Evolutionary conservation across 2,329 filamentous ascomycete species (phyloP).

Genomic region (Beauveria sp.): DNA sequence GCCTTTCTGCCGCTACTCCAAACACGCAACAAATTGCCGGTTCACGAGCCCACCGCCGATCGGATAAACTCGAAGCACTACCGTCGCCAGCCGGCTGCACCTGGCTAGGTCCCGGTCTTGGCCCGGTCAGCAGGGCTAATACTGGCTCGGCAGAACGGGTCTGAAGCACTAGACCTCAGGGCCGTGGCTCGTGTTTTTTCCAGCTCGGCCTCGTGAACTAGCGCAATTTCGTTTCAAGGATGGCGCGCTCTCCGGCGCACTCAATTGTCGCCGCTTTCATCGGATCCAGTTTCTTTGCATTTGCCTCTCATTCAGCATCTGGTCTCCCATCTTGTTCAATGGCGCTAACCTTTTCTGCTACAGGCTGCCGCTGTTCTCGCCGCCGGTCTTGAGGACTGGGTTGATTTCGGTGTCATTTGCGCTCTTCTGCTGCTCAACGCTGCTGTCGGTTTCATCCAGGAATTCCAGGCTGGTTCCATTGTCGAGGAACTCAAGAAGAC

Average conservation of each 20-base stretch:
- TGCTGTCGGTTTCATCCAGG: conserved; percentile 77
- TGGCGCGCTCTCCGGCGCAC: background rate
- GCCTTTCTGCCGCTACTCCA: background rate
- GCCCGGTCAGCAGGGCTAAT: background rate
- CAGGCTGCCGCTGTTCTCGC: conserved; percentile 70
- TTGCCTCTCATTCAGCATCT: background rate
- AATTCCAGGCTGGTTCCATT: conserved; percentile 83
- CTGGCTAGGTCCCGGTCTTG: background rate
- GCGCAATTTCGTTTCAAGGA: conserved; percentile 3
- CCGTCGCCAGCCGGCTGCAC: background rate
- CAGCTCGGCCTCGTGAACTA: background rate
- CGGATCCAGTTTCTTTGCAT: conserved; percentile 5
- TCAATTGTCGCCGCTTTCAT: background rate
- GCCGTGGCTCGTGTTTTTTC: background rate
- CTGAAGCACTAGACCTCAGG: background rate
- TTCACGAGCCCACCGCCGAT: conserved; percentile 2
- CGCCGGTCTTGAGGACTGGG: conserved; percentile 80
- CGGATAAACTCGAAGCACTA: conserved; percentile 9
- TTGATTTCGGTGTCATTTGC: conserved; percentile 89
- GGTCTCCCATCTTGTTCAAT: background rate
- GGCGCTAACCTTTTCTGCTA: conserved; percentile 19
- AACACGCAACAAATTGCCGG: background rate
- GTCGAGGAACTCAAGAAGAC: conserved; percentile 90
- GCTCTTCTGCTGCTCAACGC: conserved; percentile 79
- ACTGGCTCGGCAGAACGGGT: background rate